These are phyloP conservation scores for Saccharomyces hybrid DNA, from an alignment of 1,139 yeast species.

Conservation along the genomic window DNA sequence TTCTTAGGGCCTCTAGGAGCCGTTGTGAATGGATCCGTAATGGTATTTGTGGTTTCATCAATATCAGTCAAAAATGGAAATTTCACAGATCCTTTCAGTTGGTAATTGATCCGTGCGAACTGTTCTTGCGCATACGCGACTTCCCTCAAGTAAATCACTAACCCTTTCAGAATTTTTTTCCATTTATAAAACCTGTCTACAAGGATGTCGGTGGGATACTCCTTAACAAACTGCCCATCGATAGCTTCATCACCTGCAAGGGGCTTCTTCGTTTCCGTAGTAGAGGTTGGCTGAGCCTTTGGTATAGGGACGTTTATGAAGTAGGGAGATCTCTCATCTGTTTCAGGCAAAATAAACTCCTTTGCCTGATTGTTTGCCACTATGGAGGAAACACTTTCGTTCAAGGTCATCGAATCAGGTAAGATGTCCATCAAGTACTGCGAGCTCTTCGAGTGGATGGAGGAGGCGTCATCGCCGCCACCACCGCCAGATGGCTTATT, in stretches of 20 bases:
- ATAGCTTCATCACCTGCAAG: conserved; percentile 11
- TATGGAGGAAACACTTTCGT: conserved; percentile 15
- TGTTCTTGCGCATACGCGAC: conserved; percentile 60
- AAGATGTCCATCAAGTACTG: conserved; percentile 22
- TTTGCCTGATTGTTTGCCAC: conserved; percentile 25
- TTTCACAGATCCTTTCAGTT: conserved; percentile 53
- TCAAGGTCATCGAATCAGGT: conserved; percentile 16
- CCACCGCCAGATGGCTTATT: conserved; percentile 1
- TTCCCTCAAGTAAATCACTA: conserved; percentile 55
- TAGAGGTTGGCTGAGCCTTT: conserved; percentile 9
- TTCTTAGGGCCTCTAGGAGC: conserved; percentile 20
- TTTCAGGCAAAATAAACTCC: conserved; percentile 30
- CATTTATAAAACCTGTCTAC: conserved; percentile 56
- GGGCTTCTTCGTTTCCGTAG: conserved; percentile 3
- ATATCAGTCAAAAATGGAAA: conserved; percentile 44
- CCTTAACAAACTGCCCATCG: conserved; percentile 25
- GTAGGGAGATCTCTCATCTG: conserved; percentile 34
- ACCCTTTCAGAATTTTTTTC: conserved; percentile 60
- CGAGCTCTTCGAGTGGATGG: conserved; percentile 20
- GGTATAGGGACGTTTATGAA: conserved; percentile 34
- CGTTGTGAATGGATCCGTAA: conserved; percentile 31
- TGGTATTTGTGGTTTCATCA: conserved; percentile 27
- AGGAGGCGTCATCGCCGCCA: conserved; percentile 14
- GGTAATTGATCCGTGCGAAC: conserved; percentile 56
- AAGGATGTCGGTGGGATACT: conserved; percentile 35